phyloP scores from a whole-genome alignment of 75 land plant species.

The Picea sitchensis region DNA sequence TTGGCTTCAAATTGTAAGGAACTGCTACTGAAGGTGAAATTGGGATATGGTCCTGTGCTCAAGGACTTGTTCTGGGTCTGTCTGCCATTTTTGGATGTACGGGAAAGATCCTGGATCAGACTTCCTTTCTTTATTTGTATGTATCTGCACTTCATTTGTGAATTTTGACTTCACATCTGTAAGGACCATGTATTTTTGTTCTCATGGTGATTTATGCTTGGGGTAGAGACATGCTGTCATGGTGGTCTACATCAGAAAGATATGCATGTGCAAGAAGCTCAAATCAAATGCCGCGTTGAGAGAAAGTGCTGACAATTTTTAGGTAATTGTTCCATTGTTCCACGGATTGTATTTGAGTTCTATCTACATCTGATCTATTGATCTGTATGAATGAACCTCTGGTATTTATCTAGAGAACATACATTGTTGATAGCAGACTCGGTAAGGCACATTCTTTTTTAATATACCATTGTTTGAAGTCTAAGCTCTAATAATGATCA shows the following conservation, averaged over 20 bases:
- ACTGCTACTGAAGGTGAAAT: constrained; percentile 3
- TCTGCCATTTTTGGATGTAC: neutral
- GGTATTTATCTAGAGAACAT: neutral
- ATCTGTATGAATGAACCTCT: neutral
- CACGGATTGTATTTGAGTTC: neutral
- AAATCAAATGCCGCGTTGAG: neutral
- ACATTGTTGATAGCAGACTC: neutral
- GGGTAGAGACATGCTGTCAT: constrained; percentile 1
- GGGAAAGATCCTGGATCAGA: neutral
- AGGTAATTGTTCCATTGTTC: neutral
- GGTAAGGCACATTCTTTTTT: neutral
- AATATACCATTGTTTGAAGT: neutral
- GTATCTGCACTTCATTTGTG: neutral
- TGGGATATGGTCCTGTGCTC: no score
- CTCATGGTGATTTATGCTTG: neutral
- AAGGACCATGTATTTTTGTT: constrained; percentile 7
- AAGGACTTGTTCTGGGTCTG: neutral
- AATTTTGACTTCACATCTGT: constrained; percentile 2
- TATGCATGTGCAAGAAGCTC: constrained; percentile 10
- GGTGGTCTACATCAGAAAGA: neutral
- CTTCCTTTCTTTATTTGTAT: constrained; percentile 4
- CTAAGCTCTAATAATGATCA: neutral
- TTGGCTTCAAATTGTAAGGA: neutral
- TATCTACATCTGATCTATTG: neutral
- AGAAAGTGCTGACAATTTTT: neutral